Evolutionary conservation across 441 rosid species (phyloP).

Genomic region (Croton setiger): DNA sequence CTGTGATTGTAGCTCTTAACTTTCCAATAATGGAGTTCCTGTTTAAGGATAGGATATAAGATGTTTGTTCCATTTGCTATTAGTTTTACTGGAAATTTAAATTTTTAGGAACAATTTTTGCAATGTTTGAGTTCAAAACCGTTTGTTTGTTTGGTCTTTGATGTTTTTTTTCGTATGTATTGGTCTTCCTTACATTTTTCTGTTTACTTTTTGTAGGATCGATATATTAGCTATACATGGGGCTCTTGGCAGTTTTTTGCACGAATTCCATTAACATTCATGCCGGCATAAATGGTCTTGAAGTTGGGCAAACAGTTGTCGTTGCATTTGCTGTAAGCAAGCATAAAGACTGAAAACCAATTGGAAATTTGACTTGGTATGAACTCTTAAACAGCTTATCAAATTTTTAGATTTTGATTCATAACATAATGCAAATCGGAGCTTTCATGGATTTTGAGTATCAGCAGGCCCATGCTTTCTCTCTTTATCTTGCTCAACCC

Average conservation of each 20-base stretch:
- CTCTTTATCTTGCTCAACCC: slow-evolving; percentile 92
- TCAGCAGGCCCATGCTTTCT: slow-evolving; percentile 91
- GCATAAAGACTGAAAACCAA: slow-evolving; percentile 22
- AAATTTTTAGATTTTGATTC: slow-evolving; percentile 72
- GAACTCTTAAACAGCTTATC: slow-evolving; percentile 29
- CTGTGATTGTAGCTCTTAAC: neutral
- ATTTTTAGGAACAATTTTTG: neutral
- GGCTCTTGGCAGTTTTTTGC: slow-evolving; percentile 86
- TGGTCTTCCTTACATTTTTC: neutral
- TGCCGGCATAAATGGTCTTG: slow-evolving; percentile 97
- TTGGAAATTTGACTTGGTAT: slow-evolving; percentile 8
- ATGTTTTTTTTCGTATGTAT: neutral
- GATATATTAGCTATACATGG: slow-evolving; percentile 90
- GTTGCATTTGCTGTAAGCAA: slow-evolving; percentile 90
- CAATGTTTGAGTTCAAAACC: neutral
- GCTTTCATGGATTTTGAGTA: slow-evolving; percentile 71
- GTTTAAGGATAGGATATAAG: neutral
- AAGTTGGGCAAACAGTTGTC: slow-evolving; percentile 94
- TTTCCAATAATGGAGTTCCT: neutral
- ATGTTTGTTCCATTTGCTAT: slow-evolving; percentile 1
- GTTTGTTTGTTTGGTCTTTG: neutral
- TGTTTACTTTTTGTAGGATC: slow-evolving; percentile 49
- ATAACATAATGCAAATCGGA: slow-evolving; percentile 95
- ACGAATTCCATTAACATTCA: slow-evolving; percentile 96
- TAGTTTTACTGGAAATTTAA: neutral